Conservation (phyloP, 495 filamentous ascomycete species). For the Hypoxylon lienhwacheense region DNA sequence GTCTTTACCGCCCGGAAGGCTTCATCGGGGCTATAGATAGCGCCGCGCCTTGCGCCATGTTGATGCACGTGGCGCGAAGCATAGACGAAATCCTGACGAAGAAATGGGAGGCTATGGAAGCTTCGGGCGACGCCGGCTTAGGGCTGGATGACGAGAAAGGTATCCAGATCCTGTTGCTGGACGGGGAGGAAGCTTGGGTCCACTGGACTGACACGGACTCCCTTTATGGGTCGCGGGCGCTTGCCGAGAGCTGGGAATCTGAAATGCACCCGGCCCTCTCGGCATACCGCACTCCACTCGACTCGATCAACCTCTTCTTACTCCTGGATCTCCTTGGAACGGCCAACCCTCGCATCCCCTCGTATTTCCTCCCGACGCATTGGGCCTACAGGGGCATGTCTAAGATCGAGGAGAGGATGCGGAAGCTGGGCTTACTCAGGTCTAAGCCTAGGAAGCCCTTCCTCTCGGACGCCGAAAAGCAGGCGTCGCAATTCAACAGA, state of each 20-base stretch:
- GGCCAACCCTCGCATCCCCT: conserved; percentile 65
- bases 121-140: conserved; percentile 38
- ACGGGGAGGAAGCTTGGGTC: conserved; percentile 88
- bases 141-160: conserved; percentile 56
- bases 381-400: conserved; percentile 84
- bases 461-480: conserved; percentile 57
- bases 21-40: conserved; percentile 91
- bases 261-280: conserved; percentile 68
- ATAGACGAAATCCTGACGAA: conserved; percentile 46
- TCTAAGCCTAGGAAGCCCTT: conserved; percentile 41
- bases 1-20: conserved; percentile 69
- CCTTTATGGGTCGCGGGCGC: conserved; percentile 76
- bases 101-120: conserved; percentile 45
- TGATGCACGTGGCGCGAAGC: conserved; percentile 64
- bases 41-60: conserved; percentile 83
- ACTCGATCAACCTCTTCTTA: conserved; percentile 79
- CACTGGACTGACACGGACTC: conserved; percentile 75
- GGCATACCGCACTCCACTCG: conserved; percentile 67
- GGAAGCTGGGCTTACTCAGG: conserved; percentile 48
- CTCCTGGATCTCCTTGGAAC: conserved; percentile 84
- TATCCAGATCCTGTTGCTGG: conserved; percentile 81
- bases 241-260: conserved; percentile 77
- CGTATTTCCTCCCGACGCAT: conserved; percentile 81
- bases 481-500: conserved; percentile 47
- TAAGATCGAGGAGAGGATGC: conserved; percentile 66